Percentiles rank a stretch among this genome's conserved stretches.
Conservation (phyloP, 176 grass and related monocot genomes). For the Oryza glumipatula region DNA sequence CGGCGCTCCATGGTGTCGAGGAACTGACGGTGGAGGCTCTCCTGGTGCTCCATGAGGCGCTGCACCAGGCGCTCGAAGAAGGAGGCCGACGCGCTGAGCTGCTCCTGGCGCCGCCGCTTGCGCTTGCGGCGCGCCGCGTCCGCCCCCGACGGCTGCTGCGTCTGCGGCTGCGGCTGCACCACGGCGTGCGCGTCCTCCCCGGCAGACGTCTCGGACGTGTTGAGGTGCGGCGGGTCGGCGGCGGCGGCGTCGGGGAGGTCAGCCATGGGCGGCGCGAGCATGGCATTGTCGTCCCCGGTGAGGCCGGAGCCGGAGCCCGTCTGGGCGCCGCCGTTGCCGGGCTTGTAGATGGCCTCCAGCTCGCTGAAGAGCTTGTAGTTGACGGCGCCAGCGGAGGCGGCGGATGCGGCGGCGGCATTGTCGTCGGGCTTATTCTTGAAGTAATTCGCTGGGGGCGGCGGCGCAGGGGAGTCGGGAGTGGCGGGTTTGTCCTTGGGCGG, state of each 20-base stretch:
- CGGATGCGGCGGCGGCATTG: not conserved
- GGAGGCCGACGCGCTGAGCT: conserved; percentile 70
- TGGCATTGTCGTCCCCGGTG: conserved; percentile 75
- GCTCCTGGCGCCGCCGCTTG: conserved; percentile 73
- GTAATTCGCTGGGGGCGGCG: conserved; percentile 32
- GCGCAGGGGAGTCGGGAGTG: conserved; percentile 49
- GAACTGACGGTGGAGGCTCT: conserved; percentile 89
- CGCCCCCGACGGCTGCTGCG: not conserved
- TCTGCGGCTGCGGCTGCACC: conserved; percentile 39
- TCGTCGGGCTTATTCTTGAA: conserved; percentile 65
- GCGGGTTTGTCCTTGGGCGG: conserved; percentile 62
- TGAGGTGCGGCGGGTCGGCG: conserved; percentile 8
- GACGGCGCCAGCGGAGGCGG: conserved; percentile 21
- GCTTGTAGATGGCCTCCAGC: conserved; percentile 96
- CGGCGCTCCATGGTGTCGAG: conserved; percentile 88
- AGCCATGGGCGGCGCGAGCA: conserved; percentile 45
- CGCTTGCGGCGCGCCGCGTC: conserved; percentile 54
- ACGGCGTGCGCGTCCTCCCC: conserved; percentile 68
- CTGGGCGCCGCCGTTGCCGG: conserved; percentile 63
- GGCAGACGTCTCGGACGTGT: conserved; percentile 68
- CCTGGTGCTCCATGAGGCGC: conserved; percentile 96
- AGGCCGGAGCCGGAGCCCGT: conserved; percentile 89
- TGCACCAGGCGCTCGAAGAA: conserved; percentile 89
- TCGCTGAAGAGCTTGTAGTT: conserved; percentile 99
- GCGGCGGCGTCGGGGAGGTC: conserved; percentile 37